Conservation (phyloP, 495 filamentous ascomycete species). For the Podospora appendiculata region DNA sequence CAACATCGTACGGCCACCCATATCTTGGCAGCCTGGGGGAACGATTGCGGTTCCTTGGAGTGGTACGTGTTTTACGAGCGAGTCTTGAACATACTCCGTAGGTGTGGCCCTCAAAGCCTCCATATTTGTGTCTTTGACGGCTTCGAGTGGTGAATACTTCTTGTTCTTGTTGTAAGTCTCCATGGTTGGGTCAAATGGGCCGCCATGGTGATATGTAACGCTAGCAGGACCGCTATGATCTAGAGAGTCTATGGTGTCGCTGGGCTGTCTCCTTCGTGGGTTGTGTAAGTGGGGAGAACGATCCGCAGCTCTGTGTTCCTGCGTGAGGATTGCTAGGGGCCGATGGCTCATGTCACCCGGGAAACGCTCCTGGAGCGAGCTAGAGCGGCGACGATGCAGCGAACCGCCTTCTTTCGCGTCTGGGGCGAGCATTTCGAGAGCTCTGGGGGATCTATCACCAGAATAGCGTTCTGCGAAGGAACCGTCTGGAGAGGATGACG, state of each 20-base stretch:
- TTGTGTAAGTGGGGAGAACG: conserved; percentile 50
- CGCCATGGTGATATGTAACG: conserved; percentile 77
- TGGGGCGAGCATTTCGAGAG: conserved; percentile 7
- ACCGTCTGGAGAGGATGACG: too few species aligned
- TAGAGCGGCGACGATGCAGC: conserved; percentile 26
- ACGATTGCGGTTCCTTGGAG: conserved; percentile 74
- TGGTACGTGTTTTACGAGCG: conserved; percentile 66
- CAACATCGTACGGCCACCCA: conserved; percentile 58
- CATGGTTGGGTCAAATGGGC: conserved; percentile 82
- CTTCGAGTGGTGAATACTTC: conserved; percentile 65
- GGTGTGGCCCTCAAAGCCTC: conserved; percentile 82
- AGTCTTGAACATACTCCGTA: conserved; percentile 66
- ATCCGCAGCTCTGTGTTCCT: conserved; percentile 52
- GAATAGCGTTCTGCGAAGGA: conserved; percentile 19
- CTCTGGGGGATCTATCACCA: conserved; percentile 11
- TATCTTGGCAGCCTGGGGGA: conserved; percentile 62
- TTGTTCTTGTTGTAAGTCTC: conserved; percentile 59
- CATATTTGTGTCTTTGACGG: conserved; percentile 62
- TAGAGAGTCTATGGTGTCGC: conserved; percentile 76
- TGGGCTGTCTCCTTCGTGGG: conserved; percentile 49
- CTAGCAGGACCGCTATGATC: conserved; percentile 48
- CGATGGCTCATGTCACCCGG: conserved; percentile 53
- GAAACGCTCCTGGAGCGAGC: conserved; percentile 50
- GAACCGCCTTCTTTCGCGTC: conserved; percentile 7
- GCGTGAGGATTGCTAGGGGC: conserved; percentile 54